A percentile compares a stretch with the other conserved stretches of the same genome.
Evolutionary conservation across 2,329 filamentous ascomycete species (phyloP).

Genomic region (Monilinia laxa): DNA sequence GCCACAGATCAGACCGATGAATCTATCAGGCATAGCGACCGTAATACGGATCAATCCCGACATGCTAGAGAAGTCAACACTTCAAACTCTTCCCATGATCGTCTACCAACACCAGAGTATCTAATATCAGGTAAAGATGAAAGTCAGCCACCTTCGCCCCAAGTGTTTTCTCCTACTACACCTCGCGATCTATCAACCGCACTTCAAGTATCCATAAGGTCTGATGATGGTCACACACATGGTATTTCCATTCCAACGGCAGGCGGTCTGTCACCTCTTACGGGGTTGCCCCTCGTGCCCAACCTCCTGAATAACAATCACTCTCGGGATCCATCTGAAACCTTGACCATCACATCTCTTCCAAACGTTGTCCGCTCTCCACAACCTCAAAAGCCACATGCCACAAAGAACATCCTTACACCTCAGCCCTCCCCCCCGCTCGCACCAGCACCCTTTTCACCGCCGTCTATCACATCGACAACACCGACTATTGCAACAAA

Average conservation of each 20-base stretch:
- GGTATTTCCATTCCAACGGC: not conserved
- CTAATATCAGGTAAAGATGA: conserved; percentile 30
- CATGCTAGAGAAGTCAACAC: not conserved
- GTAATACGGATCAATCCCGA: not conserved
- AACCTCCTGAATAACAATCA: conserved; percentile 25
- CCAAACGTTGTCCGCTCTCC: conserved; percentile 31
- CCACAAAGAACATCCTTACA: conserved; percentile 31
- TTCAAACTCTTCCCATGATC: conserved; percentile 17
- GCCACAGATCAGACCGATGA: conserved; percentile 25
- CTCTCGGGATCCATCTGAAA: conserved; percentile 34
- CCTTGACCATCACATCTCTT: conserved; percentile 36
- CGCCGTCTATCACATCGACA: conserved; percentile 7
- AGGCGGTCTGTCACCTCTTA: not conserved
- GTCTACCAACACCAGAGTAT: conserved; percentile 35
- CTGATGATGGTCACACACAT: conserved; percentile 27
- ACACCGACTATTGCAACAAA: conserved; percentile 8
- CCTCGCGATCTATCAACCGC: conserved; percentile 23
- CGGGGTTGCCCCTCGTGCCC: conserved; percentile 11
- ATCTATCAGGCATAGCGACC: not conserved
- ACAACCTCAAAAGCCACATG: conserved; percentile 33
- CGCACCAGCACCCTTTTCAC: not conserved
- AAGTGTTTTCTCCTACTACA: conserved; percentile 34
- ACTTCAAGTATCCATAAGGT: conserved; percentile 30
- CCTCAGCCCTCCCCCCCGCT: conserved; percentile 29
- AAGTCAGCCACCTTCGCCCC: conserved; percentile 26